Evolutionary conservation across 139 green algal genomes (phyloP).

Genomic region (Chlamydomonas asymmetrica): DNA sequence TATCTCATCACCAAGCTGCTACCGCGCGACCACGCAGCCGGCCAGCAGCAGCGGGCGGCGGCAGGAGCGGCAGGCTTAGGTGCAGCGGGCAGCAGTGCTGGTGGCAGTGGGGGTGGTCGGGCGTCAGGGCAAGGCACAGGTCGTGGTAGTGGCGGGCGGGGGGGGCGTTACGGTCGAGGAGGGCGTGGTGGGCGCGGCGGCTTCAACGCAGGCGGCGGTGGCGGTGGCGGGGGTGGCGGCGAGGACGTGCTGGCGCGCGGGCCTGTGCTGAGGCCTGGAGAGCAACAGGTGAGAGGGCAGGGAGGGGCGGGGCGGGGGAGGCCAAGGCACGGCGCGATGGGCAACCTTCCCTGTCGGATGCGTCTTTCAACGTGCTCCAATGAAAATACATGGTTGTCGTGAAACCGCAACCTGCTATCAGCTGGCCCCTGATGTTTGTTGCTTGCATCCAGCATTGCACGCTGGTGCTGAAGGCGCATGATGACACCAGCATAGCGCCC

Average conservation of each 20-base stretch:
- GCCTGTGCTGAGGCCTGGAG: background rate
- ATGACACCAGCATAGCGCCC: too few species aligned
- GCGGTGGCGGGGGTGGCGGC: too few species aligned
- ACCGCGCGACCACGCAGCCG: background rate
- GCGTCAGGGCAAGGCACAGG: background rate
- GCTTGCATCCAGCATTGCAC: too few species aligned
- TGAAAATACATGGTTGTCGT: too few species aligned
- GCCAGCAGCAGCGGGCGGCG: background rate
- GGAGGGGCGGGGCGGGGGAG: background rate
- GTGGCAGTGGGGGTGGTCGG: background rate
- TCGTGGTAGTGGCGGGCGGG: background rate
- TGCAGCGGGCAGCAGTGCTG: background rate
- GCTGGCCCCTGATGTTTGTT: too few species aligned
- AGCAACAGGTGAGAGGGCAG: background rate
- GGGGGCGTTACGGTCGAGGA: background rate
- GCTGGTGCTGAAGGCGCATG: too few species aligned
- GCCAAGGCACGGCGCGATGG: background rate
- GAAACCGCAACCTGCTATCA: too few species aligned
- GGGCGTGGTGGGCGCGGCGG: constrained; percentile 5
- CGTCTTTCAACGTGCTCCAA: too few species aligned
- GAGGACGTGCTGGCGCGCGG: background rate
- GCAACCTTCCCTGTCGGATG: too few species aligned
- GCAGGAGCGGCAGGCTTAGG: background rate
- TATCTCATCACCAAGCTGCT: constrained; percentile 60
- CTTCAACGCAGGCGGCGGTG: constrained; percentile 4